Conservation (phyloP, 208 protist genomes). For the Trypanosoma platydactyli region DNA sequence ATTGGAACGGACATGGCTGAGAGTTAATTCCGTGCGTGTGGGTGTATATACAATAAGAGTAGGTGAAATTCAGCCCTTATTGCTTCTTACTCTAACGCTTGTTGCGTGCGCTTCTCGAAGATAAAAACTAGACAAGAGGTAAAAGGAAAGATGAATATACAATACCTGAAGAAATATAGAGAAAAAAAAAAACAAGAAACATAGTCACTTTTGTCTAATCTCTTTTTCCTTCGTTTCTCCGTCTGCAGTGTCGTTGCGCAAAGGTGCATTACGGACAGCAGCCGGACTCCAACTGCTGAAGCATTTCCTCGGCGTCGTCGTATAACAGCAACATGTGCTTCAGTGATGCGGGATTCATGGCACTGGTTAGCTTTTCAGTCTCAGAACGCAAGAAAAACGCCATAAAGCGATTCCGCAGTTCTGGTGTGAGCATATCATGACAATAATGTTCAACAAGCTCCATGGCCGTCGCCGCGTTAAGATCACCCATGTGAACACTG, state of each 20-base stretch:
- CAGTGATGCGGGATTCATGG: constrained; percentile 46
- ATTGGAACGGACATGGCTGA: constrained; percentile 63
- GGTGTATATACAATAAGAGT: not conserved
- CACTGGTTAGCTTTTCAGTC: not conserved
- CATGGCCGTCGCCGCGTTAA: constrained; percentile 36
- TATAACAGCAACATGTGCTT: constrained; percentile 35
- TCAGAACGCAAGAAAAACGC: constrained; percentile 15
- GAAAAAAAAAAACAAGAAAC: constrained; percentile 12
- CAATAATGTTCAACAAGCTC: constrained; percentile 75
- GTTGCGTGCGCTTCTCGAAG: not conserved
- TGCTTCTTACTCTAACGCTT: constrained; percentile 1
- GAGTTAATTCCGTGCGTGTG: not conserved
- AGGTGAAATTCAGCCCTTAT: not conserved
- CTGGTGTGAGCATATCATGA: constrained; percentile 23
- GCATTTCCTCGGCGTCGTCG: constrained; percentile 27
- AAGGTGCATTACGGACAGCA: not conserved
- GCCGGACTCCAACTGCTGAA: constrained; percentile 20
- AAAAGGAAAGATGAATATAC: constrained; percentile 8
- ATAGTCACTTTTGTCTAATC: no score
- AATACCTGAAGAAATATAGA: constrained; percentile 6
- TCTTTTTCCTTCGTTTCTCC: no score
- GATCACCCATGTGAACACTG: constrained; percentile 62
- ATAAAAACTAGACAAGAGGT: not conserved
- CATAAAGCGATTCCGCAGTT: constrained; percentile 6
- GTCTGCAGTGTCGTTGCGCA: no score